Conservation (phyloP, 148 eudicot genomes). For the Fagopyrum tataricum region DNA sequence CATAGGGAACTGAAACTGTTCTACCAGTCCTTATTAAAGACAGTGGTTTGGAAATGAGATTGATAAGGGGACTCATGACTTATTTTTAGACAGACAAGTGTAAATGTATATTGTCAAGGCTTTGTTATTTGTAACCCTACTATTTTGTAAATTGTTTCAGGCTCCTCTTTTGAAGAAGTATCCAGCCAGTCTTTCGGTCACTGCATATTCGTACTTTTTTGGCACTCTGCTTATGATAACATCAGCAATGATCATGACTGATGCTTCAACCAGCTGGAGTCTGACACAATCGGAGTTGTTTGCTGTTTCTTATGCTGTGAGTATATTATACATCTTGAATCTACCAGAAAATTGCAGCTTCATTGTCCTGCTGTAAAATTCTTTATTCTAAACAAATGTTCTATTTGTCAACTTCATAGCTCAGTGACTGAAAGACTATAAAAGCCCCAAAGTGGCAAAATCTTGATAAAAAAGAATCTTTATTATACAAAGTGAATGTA, state of each 20-base stretch:
- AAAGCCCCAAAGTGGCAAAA: not conserved
- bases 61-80: not conserved
- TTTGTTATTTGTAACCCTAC: constrained; percentile 13
- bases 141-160: constrained; percentile 36
- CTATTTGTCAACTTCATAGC: not conserved
- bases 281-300: constrained; percentile 56
- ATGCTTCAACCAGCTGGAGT: constrained; percentile 63
- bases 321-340: constrained; percentile 17
- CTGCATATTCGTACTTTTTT: constrained; percentile 87
- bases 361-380: not conserved
- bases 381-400: not conserved
- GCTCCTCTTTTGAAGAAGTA: constrained; percentile 78
- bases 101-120: not conserved
- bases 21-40: not conserved
- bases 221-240: constrained; percentile 62
- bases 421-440: not conserved
- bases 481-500: not conserved
- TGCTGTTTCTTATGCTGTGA: constrained; percentile 86
- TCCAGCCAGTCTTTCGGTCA: constrained; percentile 94
- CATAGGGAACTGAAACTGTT: not conserved
- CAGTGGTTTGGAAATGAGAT: constrained; percentile 1
- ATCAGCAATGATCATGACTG: constrained; percentile 45
- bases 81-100: not conserved
- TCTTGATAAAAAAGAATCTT: not conserved
- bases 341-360: not conserved